Conservation (phyloP, 164 flowering plant species). For the Tetracentron sinense region DNA sequence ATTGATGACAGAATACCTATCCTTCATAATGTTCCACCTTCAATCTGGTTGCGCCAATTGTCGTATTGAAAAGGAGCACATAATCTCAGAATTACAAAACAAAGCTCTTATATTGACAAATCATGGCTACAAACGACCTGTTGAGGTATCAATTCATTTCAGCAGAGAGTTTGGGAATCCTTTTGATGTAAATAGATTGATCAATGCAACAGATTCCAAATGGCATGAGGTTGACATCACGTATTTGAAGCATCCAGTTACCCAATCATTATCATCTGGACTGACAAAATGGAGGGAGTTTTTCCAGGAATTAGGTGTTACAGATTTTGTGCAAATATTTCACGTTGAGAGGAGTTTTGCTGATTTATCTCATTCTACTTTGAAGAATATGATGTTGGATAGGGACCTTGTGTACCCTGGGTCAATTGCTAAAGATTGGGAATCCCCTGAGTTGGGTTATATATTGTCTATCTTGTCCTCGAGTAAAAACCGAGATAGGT, state of each 20-base stretch:
- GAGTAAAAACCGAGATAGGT: conserved; percentile 33
- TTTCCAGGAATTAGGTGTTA: conserved; percentile 64
- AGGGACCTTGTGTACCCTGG: conserved; percentile 26
- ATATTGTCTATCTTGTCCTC: conserved; percentile 47
- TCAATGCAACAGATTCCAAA: conserved; percentile 28
- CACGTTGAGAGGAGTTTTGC: conserved; percentile 44
- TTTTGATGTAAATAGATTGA: conserved; percentile 45
- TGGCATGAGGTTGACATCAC: conserved; percentile 77
- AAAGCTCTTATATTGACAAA: conserved; percentile 70
- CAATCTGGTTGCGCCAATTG: conserved; percentile 64
- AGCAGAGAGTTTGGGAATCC: conserved; percentile 64
- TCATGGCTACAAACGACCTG: conserved; percentile 56
- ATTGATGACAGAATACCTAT: conserved; percentile 69
- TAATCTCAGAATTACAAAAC: conserved; percentile 52
- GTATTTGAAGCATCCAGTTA: conserved; percentile 61
- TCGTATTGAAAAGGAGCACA: conserved; percentile 42
- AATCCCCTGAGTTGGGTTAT: conserved; percentile 60
- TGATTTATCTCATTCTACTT: conserved; percentile 29
- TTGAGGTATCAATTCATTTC: conserved; percentile 71
- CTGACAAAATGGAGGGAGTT: conserved; percentile 67
- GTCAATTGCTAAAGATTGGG: conserved; percentile 67
- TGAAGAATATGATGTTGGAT: conserved; percentile 21
- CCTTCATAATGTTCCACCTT: conserved; percentile 77
- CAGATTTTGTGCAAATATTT: conserved; percentile 77
- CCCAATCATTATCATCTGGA: conserved; percentile 32